Percentiles rank a stretch among this genome's conserved stretches.
These are phyloP conservation scores for Geotrichum candidum DNA, from an alignment of 1,139 yeast genomes.

Conservation along the genomic window DNA sequence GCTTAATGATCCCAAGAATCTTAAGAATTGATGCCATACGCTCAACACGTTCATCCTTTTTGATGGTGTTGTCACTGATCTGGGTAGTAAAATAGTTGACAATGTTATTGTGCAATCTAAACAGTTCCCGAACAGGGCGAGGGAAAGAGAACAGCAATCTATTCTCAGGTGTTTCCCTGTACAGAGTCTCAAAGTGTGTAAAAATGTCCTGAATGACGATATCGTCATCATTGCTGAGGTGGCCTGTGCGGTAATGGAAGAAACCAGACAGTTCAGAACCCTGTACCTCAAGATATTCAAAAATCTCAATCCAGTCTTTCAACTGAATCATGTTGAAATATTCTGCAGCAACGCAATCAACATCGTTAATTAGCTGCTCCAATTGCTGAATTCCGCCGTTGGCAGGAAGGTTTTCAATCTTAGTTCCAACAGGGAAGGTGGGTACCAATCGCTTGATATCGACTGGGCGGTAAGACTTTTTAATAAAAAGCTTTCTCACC, in stretches of 20 bases:
- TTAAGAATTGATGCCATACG: conserved; percentile 66
- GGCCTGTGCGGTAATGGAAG: conserved; percentile 51
- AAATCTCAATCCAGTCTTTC: conserved; percentile 75
- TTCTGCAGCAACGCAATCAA: conserved; percentile 59
- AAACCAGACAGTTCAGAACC: conserved; percentile 51
- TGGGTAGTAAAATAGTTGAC: conserved; percentile 60
- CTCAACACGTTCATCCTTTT: conserved; percentile 54
- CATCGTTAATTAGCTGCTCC: conserved; percentile 53
- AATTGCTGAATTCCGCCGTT: conserved; percentile 30
- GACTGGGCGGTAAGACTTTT: conserved; percentile 71
- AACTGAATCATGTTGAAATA: conserved; percentile 56
- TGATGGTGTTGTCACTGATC: conserved; percentile 50
- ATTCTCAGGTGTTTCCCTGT: conserved; percentile 26
- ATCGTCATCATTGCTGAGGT: conserved; percentile 47
- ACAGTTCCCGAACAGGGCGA: conserved; percentile 57
- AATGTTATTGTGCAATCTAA: conserved; percentile 63
- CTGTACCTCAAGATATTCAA: conserved; percentile 67
- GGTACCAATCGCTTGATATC: conserved; percentile 33
- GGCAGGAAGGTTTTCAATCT: conserved; percentile 25
- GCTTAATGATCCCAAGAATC: conserved; percentile 58
- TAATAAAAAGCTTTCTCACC: conserved; percentile 67
- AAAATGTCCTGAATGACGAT: conserved; percentile 64
- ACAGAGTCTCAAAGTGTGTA: conserved; percentile 58
- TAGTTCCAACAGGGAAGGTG: conserved; percentile 23
- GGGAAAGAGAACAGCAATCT: conserved; percentile 55